Percentiles rank a stretch among this genome's conserved stretches.
phyloP scores from a whole-genome alignment of 2,329 filamentous ascomycete genomes.

The Aspergillus eucalypticola region DNA sequence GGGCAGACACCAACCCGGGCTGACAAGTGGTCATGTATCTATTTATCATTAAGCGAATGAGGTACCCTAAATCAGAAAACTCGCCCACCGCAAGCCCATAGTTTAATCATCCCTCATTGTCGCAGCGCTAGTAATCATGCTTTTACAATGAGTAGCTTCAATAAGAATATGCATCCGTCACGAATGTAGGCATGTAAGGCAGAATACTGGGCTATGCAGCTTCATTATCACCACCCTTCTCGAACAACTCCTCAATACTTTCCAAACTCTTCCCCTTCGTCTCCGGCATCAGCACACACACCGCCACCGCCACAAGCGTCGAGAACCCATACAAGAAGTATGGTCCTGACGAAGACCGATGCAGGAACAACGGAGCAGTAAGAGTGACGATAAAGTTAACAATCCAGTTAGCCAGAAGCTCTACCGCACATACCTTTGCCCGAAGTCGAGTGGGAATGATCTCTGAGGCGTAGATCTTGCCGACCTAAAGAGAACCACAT shows the following conservation, averaged over 20 bases:
- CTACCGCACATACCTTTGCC: constrained; percentile 18
- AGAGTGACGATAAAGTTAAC: constrained; percentile 17
- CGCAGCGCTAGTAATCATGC: too few species aligned
- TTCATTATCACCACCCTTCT: constrained; percentile 1
- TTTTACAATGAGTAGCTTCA: rapidly evolving
- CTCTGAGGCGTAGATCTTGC: constrained; percentile 22
- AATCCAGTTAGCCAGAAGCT: constrained; percentile 18
- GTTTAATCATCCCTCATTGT: too few species aligned
- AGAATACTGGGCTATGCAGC: neutral
- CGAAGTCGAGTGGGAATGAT: constrained; percentile 17
- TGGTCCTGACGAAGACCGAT: constrained; percentile 15
- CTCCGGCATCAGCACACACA: constrained; percentile 20
- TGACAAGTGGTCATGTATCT: too few species aligned
- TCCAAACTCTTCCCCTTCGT: constrained; percentile 19
- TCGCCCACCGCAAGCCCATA: too few species aligned
- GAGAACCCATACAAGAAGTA: constrained; percentile 19
- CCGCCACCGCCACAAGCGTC: constrained; percentile 13
- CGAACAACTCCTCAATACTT: constrained; percentile 15
- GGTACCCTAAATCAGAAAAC: too few species aligned
- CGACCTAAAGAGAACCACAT: constrained; percentile 11
- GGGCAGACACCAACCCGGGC: too few species aligned
- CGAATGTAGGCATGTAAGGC: too few species aligned
- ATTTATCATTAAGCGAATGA: too few species aligned
- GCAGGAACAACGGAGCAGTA: constrained; percentile 15
- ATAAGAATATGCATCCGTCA: too few species aligned